Base-by-base conservation (phyloP, 2,329 filamentous ascomycete genomes). In the Penicillium sp. region DNA sequence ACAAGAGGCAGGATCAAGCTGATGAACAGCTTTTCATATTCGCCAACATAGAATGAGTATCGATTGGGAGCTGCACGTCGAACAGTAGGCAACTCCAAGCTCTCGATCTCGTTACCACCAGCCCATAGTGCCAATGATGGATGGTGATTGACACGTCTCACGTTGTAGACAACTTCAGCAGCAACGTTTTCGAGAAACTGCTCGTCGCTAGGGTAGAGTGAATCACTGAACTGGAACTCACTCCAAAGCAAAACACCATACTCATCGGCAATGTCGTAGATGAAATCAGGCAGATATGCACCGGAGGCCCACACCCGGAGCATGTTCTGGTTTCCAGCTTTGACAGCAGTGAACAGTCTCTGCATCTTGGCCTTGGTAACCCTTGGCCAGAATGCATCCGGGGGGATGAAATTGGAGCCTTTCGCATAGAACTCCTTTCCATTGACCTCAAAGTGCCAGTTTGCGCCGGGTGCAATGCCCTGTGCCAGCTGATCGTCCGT, bases 391-490 rank as follows among this genome's bases (percentile, higher is more conserved):
- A 84, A 84, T 2, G 74, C 73, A 59, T 83, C 80, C 0, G 78
- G 79, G 0, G 80, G 80, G 40, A 84, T 80, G 52, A 84, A 77
- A 52, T 84, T 83, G 14, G 77, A 80, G 3, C 80, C 81, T 57
- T 83, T 83, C 2, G 78, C 80, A 54, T 82, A 85, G 54, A 85
- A 81, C 10, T 79, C 75, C 40, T 78, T 74, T 0, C 81, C 80
- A 49, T 85, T 85, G 49, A 85, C 73, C 58, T 84, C 79, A 52
- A 85, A 84, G 58, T 84, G 79, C 79, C 80, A 80, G 60, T 80
- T 78, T 35, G 75, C 76, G 6, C 77, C 78, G 0, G 74, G 73
- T n/a, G 76, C 72, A 49, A 82, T 75, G 1, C 81, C 79, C 47
- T 72, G 67, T 1, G 71, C 68, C 0, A 79, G 59, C 50, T 84